Conservation (phyloP, 1,139 yeast species). For the Torulaspora pretoriensis region DNA sequence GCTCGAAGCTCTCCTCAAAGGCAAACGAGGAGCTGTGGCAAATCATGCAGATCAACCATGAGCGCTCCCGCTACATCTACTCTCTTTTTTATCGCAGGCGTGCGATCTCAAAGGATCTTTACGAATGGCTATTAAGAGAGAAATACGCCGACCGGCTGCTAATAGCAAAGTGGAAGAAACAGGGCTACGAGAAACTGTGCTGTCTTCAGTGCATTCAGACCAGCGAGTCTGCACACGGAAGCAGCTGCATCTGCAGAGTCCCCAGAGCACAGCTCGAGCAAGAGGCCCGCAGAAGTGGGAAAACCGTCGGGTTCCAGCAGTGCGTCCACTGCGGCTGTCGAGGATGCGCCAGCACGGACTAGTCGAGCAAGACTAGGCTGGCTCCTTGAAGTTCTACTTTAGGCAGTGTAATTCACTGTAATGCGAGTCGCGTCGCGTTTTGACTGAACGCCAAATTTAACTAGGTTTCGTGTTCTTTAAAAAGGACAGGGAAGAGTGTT, state of each 20-base stretch:
- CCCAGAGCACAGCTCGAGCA: constrained; percentile 55
- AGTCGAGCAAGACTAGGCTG: constrained; percentile 1
- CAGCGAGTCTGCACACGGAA: constrained; percentile 58
- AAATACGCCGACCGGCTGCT: constrained; percentile 64
- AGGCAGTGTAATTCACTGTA: not conserved
- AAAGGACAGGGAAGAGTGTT: not conserved
- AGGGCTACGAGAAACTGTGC: constrained; percentile 84
- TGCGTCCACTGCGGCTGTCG: constrained; percentile 87
- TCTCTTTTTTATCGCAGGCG: constrained; percentile 68
- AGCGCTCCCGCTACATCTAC: constrained; percentile 71
- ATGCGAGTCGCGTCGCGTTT: constrained; percentile 9
- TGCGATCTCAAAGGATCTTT: constrained; percentile 63
- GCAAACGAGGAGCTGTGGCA: constrained; percentile 64
- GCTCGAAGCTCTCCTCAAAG: constrained; percentile 26
- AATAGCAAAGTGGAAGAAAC: constrained; percentile 88
- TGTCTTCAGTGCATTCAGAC: constrained; percentile 75
- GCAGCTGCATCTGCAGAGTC: constrained; percentile 80
- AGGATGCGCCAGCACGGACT: constrained; percentile 85
- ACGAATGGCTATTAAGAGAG: constrained; percentile 70
- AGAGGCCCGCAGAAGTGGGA: constrained; percentile 28
- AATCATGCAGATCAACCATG: constrained; percentile 65
- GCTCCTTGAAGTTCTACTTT: not conserved
- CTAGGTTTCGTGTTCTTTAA: constrained; percentile 5
- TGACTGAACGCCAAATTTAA: constrained; percentile 6
- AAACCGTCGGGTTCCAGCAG: constrained; percentile 41